Percentiles rank a stretch among this genome's conserved stretches.
Conservation (phyloP, 2,329 filamentous ascomycete species). For the Aspergillus pseudonomiae region DNA sequence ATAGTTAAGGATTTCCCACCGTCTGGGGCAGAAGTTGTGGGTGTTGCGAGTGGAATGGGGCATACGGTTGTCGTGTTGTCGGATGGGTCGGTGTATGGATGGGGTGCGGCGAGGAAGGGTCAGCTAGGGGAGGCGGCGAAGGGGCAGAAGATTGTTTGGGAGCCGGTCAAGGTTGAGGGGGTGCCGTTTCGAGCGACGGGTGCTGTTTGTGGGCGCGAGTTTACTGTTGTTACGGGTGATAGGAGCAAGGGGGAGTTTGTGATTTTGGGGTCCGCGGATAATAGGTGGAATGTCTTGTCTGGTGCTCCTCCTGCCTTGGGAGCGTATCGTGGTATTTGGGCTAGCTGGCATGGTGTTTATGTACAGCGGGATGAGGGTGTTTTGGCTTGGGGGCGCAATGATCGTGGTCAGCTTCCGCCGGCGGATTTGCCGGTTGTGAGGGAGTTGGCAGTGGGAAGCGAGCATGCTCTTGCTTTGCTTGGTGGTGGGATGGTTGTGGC, state of each 20-base stretch:
- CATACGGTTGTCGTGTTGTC: conserved; percentile 75
- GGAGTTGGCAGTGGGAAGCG: conserved; percentile 80
- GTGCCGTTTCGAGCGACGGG: conserved; percentile 63
- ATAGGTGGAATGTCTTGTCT: conserved; percentile 71
- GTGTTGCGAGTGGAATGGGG: conserved; percentile 73
- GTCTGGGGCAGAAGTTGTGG: conserved; percentile 57
- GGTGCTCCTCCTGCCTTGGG: conserved; percentile 61
- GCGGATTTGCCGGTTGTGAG: conserved; percentile 59
- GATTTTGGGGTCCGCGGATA: conserved; percentile 65
- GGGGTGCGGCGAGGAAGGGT: conserved; percentile 84
- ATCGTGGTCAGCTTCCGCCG: conserved; percentile 80
- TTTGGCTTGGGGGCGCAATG: conserved; percentile 78
- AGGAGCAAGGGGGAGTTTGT: conserved; percentile 60
- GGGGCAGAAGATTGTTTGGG: conserved; percentile 52
- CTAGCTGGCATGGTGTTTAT: conserved; percentile 83
- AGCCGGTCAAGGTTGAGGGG: conserved; percentile 64
- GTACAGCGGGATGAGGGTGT: conserved; percentile 67
- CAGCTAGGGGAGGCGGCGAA: conserved; percentile 69
- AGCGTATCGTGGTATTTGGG: conserved; percentile 66
- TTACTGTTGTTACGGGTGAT: conserved; percentile 70
- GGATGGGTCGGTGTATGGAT: conserved; percentile 79
- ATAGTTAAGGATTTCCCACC: conserved; percentile 68
- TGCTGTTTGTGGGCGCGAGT: conserved; percentile 80
- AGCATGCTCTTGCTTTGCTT: conserved; percentile 79
- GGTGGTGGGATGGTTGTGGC: conserved; percentile 68